These are phyloP conservation scores for Prunus padus DNA, from an alignment of 306 rosid species.

Conservation along the genomic window DNA sequence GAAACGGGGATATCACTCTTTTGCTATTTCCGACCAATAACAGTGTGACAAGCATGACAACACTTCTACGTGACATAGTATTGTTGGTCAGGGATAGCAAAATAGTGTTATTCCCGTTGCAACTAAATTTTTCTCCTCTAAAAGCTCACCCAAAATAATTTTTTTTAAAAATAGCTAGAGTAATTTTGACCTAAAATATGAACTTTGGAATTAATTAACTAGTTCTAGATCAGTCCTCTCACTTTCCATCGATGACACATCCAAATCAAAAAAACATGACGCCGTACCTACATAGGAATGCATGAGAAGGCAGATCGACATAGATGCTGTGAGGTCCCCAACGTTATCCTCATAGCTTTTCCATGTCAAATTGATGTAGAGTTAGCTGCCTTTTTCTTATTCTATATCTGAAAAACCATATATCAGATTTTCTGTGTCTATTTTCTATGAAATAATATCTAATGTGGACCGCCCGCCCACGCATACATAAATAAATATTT, in stretches of 20 bases:
- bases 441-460: neutral
- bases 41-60: no score
- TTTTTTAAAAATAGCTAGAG: no score
- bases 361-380: neutral
- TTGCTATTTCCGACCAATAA: no score
- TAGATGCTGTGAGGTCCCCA: conserved; percentile 26
- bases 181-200: neutral
- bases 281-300: conserved; percentile 36
- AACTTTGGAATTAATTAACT: neutral
- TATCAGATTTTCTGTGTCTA: neutral
- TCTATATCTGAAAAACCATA: neutral
- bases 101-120: no score
- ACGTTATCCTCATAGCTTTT: conserved; percentile 32
- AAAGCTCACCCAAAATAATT: no score
- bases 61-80: no score
- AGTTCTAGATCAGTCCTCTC: neutral
- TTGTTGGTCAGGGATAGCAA: no score
- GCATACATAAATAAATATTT: neutral
- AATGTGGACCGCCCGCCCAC: neutral
- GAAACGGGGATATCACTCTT: no score
- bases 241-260: neutral
- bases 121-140: no score
- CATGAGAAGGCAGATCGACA: conserved; percentile 18
- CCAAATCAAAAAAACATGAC: conserved; percentile 7
- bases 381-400: neutral